phyloP scores from a whole-genome alignment of 176 grass and related monocot genomes.

The Avena atlantica region DNA sequence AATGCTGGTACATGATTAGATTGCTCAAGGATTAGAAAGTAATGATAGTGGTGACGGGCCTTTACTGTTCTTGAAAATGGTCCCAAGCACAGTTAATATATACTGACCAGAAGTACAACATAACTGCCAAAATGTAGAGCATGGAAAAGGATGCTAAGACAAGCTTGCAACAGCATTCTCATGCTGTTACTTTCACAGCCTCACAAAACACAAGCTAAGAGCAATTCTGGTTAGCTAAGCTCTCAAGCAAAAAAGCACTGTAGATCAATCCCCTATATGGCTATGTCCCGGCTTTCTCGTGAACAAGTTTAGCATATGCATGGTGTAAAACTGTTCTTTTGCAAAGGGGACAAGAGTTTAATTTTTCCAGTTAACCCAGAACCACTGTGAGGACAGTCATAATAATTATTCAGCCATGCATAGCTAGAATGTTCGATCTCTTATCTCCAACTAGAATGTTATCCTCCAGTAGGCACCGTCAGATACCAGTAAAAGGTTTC shows the following conservation, averaged over 20 bases:
- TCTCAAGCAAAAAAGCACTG: not conserved
- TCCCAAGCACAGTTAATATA: conserved; percentile 15
- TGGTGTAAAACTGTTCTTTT: not conserved
- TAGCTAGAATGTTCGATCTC: not conserved
- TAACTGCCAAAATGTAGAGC: not conserved
- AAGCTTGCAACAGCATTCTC: conserved; percentile 5
- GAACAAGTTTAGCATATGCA: not conserved
- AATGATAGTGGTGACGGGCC: not conserved
- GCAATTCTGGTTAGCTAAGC: not conserved
- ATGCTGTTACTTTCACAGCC: not conserved
- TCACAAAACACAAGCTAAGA: not conserved
- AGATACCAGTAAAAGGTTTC: not conserved
- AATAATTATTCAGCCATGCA: not conserved
- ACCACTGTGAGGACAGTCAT: not conserved
- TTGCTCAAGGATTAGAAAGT: conserved; percentile 25
- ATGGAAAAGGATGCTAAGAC: not conserved
- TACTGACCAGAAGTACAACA: conserved; percentile 17
- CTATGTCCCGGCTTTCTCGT: not conserved
- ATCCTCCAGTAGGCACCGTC: not conserved
- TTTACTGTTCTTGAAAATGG: conserved; percentile 20
- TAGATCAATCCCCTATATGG: not conserved
- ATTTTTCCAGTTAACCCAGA: not conserved
- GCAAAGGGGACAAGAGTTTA: not conserved
- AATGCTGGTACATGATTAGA: conserved; percentile 24
- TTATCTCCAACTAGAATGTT: conserved; percentile 6